Base-by-base conservation (phyloP, 345 rosid genomes). In the Citropsis articulata region DNA sequence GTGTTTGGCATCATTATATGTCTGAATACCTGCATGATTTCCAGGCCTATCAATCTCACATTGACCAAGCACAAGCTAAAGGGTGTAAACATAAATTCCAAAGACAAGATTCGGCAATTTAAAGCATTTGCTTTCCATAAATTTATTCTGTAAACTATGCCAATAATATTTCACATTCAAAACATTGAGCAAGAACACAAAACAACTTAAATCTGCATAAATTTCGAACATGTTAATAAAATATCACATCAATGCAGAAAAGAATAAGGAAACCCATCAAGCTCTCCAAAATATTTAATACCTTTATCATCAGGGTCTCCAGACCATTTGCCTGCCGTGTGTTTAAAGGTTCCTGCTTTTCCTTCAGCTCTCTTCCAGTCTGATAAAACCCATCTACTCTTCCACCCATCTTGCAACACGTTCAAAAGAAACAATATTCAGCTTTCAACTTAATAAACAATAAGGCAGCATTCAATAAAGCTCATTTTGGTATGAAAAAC, bases 281-380 rank as follows among this genome's bases (percentile, higher is more conserved):
- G 73, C 5, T 70, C 22, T 28, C 21, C 36, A 70, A 18, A 70
- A 12, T 45, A 68, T 28, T 21, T 2, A 78, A 48, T 19, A 91
- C 97, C 98, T 83, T 89, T 93, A 81, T 93, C 82, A 30, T 93
- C 93, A 19, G 91, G 94, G 86, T 93, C 98, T 1, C 93, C 98
- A 14, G 89, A 73, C 94, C 96, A 93, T 79, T 87, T 91, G 19
- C 98, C 98, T 22, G 96, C 92, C 0, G 98, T 91, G 79, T 93
- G 83, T 82, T 93, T 93, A 60, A 93, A 91, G 40, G 92, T 86
- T 1, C 94, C 98, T 0, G 94, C 98, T 83, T 93, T 91, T 60
- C 98, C 98, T 84, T 94, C 95, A 19, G 84, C 89, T 81, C 93
- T 82, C 45, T 94, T 94, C 98, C 98, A 93, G 75, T 93, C 97